Base-by-base conservation (phyloP, 352 stramenopile species). In the Peronospora belbahrii region DNA sequence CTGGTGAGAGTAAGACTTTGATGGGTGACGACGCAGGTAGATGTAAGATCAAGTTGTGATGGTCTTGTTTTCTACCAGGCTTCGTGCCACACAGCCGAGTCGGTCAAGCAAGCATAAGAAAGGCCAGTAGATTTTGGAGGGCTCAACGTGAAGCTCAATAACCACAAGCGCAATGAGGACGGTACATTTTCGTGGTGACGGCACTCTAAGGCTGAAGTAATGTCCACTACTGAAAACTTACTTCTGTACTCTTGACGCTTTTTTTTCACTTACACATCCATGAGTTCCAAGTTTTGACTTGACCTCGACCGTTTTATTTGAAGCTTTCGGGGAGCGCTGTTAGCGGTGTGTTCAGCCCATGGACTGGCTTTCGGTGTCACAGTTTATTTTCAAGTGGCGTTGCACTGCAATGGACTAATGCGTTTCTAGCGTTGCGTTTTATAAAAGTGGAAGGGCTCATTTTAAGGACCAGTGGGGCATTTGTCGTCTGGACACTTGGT, bases 21-120 rank as follows among this genome's bases (percentile, higher is more conserved):
- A 14, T 8, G 48, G 45, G 43, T 35, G 48, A 59, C 52, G 67
- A 67, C 59, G 62, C 53, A 52, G 62, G 59, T 67, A 69, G 62
- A 72, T 59, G 62, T 72, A 50, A 67, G 65, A 64, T 69, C 36
- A 6, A 52, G 31, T 59, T 72, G 50, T 67, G 56, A 35, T 40
- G 10, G 34, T 23, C 24, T 34, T 20, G 8, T 20, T n/a, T n/a
- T 43, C 20, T 24, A 31, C 45, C 23, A 56, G 24, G 27, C 39
- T 41, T 33, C 38, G 46, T 20, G 33, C 30, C 3, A n/a, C 11
- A 31, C 51, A 44, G 37, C 47, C 50, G 44, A 38, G 24, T 55
- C 46, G 42, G 25, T 58, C 31, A 55, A 22, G 15, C 25, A 27
- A 17, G 15, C 32, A 33, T 28, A 30, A 56, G 53, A 59, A 46